Evolutionary conservation across 768 basidiomycete genomes (phyloP).

Genomic region (Mycena capillaripes): DNA sequence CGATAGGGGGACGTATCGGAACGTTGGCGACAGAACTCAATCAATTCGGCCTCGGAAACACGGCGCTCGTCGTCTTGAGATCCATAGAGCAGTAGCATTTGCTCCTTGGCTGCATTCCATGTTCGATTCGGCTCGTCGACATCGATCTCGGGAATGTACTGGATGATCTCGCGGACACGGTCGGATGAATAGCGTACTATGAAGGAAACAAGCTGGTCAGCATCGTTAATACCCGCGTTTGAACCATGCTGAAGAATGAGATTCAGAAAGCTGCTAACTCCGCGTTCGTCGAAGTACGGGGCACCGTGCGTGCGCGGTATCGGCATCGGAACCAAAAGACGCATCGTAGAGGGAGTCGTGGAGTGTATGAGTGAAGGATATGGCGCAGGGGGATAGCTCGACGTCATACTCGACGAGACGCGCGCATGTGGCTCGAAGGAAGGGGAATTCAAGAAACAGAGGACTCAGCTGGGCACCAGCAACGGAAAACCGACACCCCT

Average conservation of each 20-base stretch:
- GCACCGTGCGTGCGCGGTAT: not conserved
- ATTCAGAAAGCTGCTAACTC: not conserved
- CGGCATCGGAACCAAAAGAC: slow-evolving; percentile 12
- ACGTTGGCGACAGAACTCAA: slow-evolving; percentile 3
- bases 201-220: slow-evolving; percentile 18
- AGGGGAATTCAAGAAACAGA: too few relatives aligned
- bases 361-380: not conserved
- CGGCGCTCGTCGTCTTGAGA: not conserved
- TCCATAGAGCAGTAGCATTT: not conserved
- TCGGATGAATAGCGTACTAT: slow-evolving; percentile 25
- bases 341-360: too few relatives aligned
- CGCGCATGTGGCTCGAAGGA: slow-evolving; percentile 11
- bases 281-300: slow-evolving; percentile 1
- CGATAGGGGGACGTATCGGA: slow-evolving; percentile 1
- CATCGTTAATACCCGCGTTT: slow-evolving; percentile 25
- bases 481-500: too few relatives aligned
- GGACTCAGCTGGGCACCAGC: too few relatives aligned
- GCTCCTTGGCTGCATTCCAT: not conserved
- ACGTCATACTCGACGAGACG: not conserved
- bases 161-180: slow-evolving; percentile 1
- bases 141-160: slow-evolving; percentile 10
- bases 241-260: not conserved
- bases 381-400: not conserved
- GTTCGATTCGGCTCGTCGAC: slow-evolving; percentile 2
- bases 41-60: slow-evolving; percentile 3